Evolutionary conservation across 2,329 filamentous ascomycete species (phyloP), one percentile per base, ranked within the genome.

Genomic region (Ophiocordyceps australis): DNA sequence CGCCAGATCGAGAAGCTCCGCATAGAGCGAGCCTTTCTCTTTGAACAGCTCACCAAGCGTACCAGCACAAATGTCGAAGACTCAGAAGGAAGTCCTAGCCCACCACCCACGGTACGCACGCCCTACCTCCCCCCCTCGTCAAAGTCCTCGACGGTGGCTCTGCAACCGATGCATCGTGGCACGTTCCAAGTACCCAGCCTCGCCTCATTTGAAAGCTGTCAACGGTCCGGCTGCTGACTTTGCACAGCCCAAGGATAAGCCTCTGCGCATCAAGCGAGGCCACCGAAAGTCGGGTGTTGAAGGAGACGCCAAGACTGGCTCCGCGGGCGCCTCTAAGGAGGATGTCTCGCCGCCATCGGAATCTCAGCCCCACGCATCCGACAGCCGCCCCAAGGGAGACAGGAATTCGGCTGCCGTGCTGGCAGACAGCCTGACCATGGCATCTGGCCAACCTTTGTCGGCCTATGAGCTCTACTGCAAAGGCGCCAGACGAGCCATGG

Each of bases 1-100:
- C 74, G 85, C 35, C 78, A 81, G 42, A 76, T 94, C 38, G 77
- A 91, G 49, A 94, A 95, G 55, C 71, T 91, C 62, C 75, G 89
- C 25, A 66, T 95, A 14, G 79, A 91, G 55, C 69, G 82, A 34
- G 78, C 80, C 15, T 75, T 79, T 38, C 55, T 80, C 24, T 61
- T 78, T 18, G 73, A 80, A 42, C 72, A 82, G 45, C 61, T 89
- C 22, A 63, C 72, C 13, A 74, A 74, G 40, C 69, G 79, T 37
- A 82, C 77, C 12, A 77, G 74, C 48, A 62, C 70, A 37, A 76
- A 76, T 37, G 73, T 78, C 24, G 73, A 80, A 45, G 75, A 85
- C 45, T 81, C 76, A 8, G 78, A 85, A 39, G 74, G 75, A 39
- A 81, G 74, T 44, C 76, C 74, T 6, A 81, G 74, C 41, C 76